Evolutionary conservation across 768 basidiomycete species (phyloP).

Genomic region (Mycena leptocephala): DNA sequence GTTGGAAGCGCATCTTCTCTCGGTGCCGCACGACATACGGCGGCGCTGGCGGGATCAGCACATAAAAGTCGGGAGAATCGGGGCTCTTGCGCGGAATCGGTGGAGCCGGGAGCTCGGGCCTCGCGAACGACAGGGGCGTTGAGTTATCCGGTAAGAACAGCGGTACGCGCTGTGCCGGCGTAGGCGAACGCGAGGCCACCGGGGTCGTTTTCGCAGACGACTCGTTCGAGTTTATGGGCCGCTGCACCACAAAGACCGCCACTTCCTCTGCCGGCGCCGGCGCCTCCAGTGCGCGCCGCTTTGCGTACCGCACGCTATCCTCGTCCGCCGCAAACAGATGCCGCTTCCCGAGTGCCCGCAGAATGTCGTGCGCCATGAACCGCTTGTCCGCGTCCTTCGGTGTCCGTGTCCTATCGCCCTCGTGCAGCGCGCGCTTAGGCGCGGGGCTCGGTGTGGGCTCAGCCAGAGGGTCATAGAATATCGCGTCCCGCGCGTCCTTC

Average conservation of each 20-base stretch:
- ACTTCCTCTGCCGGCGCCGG: background rate
- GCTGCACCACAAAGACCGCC: background rate
- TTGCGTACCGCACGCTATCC: conserved; percentile 30
- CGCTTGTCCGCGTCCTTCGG: conserved; percentile 41
- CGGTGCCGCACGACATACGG: conserved; percentile 9
- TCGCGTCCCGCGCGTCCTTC: conserved; percentile 14
- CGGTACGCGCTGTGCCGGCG: background rate
- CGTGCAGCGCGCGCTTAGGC: background rate
- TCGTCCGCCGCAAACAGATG: conserved; percentile 19
- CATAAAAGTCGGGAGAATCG: background rate
- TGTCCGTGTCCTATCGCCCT: conserved; percentile 34
- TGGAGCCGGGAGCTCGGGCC: background rate
- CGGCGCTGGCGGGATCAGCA: conserved; percentile 25
- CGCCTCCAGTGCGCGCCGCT: conserved; percentile 27
- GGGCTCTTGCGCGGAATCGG: background rate
- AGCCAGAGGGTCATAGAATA: background rate
- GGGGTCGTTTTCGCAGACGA: conserved; percentile 23
- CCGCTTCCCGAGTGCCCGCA: conserved; percentile 31
- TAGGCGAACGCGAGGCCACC: background rate
- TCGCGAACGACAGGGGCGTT: background rate
- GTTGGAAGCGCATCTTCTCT: background rate
- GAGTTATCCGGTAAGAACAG: conserved; percentile 25
- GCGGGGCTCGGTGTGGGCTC: background rate
- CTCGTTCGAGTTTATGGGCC: conserved; percentile 16
- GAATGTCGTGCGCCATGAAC: conserved; percentile 36